These are phyloP conservation scores for Pilaira anomala DNA, from an alignment of 192 early-diverging fungal genomes.

Conservation along the genomic window DNA sequence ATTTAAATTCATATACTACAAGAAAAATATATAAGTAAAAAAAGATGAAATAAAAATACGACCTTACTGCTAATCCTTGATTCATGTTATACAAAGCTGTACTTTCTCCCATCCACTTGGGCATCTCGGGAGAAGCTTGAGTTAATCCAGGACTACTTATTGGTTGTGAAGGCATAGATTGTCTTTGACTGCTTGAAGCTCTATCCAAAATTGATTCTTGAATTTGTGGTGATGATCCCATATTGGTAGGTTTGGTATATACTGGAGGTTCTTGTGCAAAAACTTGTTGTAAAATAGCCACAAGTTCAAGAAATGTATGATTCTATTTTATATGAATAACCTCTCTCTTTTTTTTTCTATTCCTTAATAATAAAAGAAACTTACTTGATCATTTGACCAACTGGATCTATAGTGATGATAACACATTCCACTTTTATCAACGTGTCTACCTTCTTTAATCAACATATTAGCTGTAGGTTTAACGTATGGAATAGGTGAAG, in stretches of 20 bases:
- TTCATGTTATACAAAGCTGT: constrained; percentile 13
- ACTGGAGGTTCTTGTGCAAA: constrained; percentile 81
- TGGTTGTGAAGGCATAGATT: constrained; percentile 18
- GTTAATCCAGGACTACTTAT: neutral
- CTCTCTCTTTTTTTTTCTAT: too few relatives aligned
- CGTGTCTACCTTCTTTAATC: constrained; percentile 73
- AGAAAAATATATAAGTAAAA: neutral
- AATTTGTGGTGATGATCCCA: constrained; percentile 27
- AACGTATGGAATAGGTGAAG: constrained; percentile 81
- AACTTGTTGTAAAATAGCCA: constrained; percentile 64
- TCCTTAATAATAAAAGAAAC: neutral
- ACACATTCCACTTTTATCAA: constrained; percentile 79
- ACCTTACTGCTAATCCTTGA: constrained; percentile 17
- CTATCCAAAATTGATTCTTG: constrained; percentile 27
- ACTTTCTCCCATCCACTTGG: constrained; percentile 3
- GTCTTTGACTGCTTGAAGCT: constrained; percentile 5
- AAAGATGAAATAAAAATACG: neutral
- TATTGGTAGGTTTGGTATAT: constrained; percentile 51
- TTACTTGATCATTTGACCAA: constrained; percentile 57
- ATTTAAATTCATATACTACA: constrained; percentile 6
- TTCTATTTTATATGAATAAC: too few relatives aligned
- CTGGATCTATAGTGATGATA: constrained; percentile 81
- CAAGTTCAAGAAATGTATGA: constrained; percentile 51
- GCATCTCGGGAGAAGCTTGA: neutral
- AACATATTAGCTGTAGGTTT: constrained; percentile 87